Base-by-base conservation (phyloP, 2,329 filamentous ascomycete species). In the Colletotrichum chlorophyti region DNA sequence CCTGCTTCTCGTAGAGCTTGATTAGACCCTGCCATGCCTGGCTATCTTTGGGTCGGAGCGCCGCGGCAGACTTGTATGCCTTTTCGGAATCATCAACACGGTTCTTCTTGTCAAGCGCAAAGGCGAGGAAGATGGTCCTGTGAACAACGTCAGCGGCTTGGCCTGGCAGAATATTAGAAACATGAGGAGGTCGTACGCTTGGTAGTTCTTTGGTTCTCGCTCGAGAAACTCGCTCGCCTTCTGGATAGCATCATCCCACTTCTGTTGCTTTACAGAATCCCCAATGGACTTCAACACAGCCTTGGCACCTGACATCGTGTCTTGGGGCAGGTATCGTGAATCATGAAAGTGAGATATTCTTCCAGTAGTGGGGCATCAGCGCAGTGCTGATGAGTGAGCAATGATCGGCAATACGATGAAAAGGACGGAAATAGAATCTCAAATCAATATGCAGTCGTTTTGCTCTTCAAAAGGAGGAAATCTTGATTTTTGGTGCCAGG, bases 1-100 rank as follows among this genome's bases (percentile, higher is more conserved):
- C 88, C 68, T 93, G 90, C 66, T 86, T 89, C 74, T 97, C 91
- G 70, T 92, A 97, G 26, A 98, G 75, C 68, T 88, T 91, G 72
- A 95, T 84, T 41, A 99, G 79, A 1, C 95, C 95, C 70, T 97
- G 91, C 92, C 91, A 98, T 64, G 91, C 91, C 67, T 94, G 90
- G n/a, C 86, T 79, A 65, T 97, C 93, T 15, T 85, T 79, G 1
- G 88, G 85, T 63, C 91, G 93, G 61, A 91, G 78, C 17, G 81
- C 79, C 6, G 90, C 85, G 2, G 94, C 95, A 27, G 83, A 80
- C 35, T 83, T 79, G 72, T 98, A 98, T 1, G 88, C 85, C 29
- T 82, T 83, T 65, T 95, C 93, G 0, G 95, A 88, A 35, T 91
- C 89, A 6, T 90, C 86, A 7, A 83, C 75, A 60, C 87, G 83